These are phyloP conservation scores for Arctium lappa DNA, from an alignment of 129 eudicot species.

Conservation along the genomic window DNA sequence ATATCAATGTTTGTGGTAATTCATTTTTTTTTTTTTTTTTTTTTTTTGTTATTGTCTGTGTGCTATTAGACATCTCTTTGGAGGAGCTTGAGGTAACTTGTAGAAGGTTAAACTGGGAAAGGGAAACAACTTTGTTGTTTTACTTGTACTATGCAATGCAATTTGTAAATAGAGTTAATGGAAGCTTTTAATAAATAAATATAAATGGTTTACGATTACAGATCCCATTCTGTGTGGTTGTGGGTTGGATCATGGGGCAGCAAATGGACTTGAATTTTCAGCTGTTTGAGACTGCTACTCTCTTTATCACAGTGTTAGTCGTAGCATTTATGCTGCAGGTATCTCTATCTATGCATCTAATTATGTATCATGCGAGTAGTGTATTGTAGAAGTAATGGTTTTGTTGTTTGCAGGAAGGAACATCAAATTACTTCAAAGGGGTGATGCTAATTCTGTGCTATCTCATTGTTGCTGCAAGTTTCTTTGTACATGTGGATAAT, in stretches of 20 bases:
- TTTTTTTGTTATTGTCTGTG: no score
- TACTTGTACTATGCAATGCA: no score
- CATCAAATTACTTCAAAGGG: slow-evolving; percentile 92
- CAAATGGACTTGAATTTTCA: slow-evolving; percentile 93
- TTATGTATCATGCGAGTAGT: slow-evolving; percentile 6
- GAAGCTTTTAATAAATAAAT: no score
- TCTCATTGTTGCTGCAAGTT: slow-evolving; percentile 95
- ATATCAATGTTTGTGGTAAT: slow-evolving; percentile 98
- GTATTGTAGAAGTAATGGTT: slow-evolving; percentile 1
- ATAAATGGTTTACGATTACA: slow-evolving; percentile 20
- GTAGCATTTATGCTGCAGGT: slow-evolving; percentile 99
- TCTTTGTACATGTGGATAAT: slow-evolving; percentile 82
- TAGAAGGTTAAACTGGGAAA: no score
- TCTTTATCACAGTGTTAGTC: slow-evolving; percentile 82
- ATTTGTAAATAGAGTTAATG: no score
- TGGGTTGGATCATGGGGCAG: slow-evolving; percentile 92
- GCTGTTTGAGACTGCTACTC: slow-evolving; percentile 92
- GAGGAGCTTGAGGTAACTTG: no score
- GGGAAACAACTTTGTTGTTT: no score
- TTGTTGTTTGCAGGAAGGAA: slow-evolving; percentile 71
- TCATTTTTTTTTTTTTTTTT: no score
- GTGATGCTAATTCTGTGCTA: slow-evolving; percentile 89
- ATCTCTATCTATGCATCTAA: slow-evolving; percentile 4
- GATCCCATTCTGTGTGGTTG: slow-evolving; percentile 95
- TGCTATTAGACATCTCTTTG: no score